These are phyloP conservation scores for Penicillium canescens DNA, from an alignment of 495 filamentous ascomycete genomes.

Conservation along the genomic window DNA sequence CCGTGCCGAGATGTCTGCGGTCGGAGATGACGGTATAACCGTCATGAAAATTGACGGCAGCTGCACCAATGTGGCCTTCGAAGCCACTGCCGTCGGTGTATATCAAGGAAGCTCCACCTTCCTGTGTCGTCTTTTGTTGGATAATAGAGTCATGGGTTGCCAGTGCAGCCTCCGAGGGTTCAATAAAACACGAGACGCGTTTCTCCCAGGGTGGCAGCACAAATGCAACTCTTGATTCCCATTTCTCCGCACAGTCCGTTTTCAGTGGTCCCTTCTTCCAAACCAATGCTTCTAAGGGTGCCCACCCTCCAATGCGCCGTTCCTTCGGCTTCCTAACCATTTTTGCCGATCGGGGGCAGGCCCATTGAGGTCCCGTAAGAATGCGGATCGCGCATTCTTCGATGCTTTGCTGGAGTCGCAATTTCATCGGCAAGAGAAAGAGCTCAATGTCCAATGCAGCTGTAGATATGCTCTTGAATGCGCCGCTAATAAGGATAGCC, in stretches of 20 bases:
- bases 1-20: neutral
- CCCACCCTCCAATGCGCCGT: too few relatives aligned
- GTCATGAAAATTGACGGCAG: neutral
- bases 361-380: too few relatives aligned
- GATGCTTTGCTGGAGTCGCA: constrained; percentile 14
- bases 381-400: neutral
- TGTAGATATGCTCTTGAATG: neutral
- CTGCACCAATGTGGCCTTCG: neutral
- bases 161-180: neutral
- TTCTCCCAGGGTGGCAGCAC: neutral
- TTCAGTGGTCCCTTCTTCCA: too few relatives aligned
- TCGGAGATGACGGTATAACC: neutral
- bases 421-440: constrained; percentile 7
- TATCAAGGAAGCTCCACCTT: too few relatives aligned
- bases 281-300: too few relatives aligned
- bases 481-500: constrained; percentile 9
- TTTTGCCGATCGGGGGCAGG: too few relatives aligned
- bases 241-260: too few relatives aligned
- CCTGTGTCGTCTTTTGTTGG: neutral
- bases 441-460: constrained; percentile 14
- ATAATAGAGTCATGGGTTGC: neutral
- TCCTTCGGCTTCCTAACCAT: too few relatives aligned
- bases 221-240: neutral
- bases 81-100: neutral
- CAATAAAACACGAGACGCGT: neutral